Conservation (phyloP, 805 yeast genomes). For the Starmerella bacillaris region DNA sequence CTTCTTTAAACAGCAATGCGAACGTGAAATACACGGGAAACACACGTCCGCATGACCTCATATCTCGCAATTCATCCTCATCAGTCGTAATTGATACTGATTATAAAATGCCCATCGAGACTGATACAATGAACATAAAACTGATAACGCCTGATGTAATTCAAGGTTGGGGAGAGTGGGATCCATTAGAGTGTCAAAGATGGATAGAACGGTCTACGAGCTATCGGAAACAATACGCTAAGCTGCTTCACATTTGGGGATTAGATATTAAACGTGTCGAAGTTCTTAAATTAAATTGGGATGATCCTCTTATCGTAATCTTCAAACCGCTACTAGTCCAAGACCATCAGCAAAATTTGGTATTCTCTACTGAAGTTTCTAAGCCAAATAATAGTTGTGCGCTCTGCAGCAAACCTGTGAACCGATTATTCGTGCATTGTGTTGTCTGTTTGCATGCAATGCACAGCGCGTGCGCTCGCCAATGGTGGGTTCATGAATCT, state of each 20-base stretch:
- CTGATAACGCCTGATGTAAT: not conserved
- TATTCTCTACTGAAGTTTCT: not conserved
- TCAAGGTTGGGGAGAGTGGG: constrained; percentile 1
- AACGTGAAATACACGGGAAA: too few species aligned
- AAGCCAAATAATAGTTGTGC: constrained; percentile 29
- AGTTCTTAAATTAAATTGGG: constrained; percentile 48
- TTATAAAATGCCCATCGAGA: too few species aligned
- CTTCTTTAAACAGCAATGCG: too few species aligned
- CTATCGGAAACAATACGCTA: constrained; percentile 53
- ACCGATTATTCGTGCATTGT: constrained; percentile 48
- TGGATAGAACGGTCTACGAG: not conserved
- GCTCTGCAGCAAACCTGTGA: constrained; percentile 44
- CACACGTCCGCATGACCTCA: not conserved
- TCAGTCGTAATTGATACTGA: not conserved
- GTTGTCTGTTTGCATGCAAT: constrained; percentile 58
- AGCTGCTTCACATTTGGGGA: constrained; percentile 66
- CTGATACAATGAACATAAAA: not conserved
- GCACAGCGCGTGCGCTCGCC: constrained; percentile 60
- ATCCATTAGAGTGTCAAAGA: not conserved
- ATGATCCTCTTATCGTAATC: constrained; percentile 6
- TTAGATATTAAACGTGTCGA: constrained; percentile 63
- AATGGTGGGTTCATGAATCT: constrained; percentile 50
- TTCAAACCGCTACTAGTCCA: not conserved
- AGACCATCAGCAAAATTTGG: not conserved
- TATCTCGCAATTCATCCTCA: not conserved